A percentile compares a stretch with the other conserved stretches of the same genome.
Evolutionary conservation across 805 yeast species (phyloP).

Genomic region (Saccharomycopsis selenospora): DNA sequence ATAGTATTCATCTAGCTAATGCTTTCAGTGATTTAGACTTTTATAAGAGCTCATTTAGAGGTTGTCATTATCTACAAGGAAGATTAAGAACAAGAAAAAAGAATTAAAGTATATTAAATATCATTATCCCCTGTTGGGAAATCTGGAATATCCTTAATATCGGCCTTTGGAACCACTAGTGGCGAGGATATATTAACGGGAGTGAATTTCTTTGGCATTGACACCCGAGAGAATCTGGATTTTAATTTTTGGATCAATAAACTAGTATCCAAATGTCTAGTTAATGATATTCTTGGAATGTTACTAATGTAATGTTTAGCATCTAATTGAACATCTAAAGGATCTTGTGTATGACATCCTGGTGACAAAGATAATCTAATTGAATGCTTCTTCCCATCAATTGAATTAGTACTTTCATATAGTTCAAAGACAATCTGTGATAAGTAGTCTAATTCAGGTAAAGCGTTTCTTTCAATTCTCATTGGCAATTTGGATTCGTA

Average conservation of each 20-base stretch:
- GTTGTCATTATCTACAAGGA: no score
- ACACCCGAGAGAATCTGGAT: slow-evolving; percentile 78
- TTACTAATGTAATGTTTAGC: slow-evolving; percentile 95
- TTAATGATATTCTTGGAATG: slow-evolving; percentile 81
- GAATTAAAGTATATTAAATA: no score
- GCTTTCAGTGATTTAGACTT: no score
- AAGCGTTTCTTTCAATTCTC: slow-evolving; percentile 87
- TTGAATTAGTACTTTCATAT: slow-evolving; percentile 58
- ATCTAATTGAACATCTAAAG: slow-evolving; percentile 92
- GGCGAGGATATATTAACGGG: slow-evolving; percentile 85
- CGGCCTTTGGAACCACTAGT: slow-evolving; percentile 25
- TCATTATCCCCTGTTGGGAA: no score
- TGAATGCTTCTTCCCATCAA: slow-evolving; percentile 73
- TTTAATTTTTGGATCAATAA: slow-evolving; percentile 74
- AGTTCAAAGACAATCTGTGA: slow-evolving; percentile 93
- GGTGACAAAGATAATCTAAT: slow-evolving; percentile 90
- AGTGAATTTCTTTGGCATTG: slow-evolving; percentile 83
- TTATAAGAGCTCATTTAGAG: no score
- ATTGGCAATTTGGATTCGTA: slow-evolving; percentile 93
- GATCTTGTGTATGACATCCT: slow-evolving; percentile 97
- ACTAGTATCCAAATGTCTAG: slow-evolving; percentile 90
- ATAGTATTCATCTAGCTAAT: no score
- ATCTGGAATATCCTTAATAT: not conserved
- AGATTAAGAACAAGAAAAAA: no score
- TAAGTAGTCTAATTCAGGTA: slow-evolving; percentile 92